Percentiles rank a stretch among this genome's conserved stretches.
These are phyloP conservation scores for Hypoxylon sp. DNA, from an alignment of 2,329 filamentous ascomycete species.

Conservation along the genomic window DNA sequence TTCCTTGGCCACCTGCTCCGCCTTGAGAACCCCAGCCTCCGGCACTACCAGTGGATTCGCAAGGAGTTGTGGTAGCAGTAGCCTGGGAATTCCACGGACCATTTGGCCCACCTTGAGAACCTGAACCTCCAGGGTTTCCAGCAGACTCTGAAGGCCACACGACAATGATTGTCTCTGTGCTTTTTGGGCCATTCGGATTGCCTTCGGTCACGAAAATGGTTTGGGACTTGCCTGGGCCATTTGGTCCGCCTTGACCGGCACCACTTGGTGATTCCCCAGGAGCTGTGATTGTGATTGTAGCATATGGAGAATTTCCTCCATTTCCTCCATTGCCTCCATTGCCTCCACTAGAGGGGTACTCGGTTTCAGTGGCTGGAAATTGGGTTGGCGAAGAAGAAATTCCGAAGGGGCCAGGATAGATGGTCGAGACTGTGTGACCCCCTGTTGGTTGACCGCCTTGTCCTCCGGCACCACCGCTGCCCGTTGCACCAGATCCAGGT, in stretches of 20 bases:
- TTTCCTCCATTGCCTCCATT: conserved; percentile 27
- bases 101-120: conserved; percentile 35
- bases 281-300: conserved; percentile 51
- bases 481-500: conserved; percentile 25
- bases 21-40: conserved; percentile 36
- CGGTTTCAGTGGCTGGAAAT: conserved; percentile 36
- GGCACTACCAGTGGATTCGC: conserved; percentile 35
- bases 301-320: conserved; percentile 40
- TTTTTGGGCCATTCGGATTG: conserved; percentile 34
- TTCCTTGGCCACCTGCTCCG: conserved; percentile 41
- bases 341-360: conserved; percentile 35
- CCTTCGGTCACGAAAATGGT: conserved; percentile 35
- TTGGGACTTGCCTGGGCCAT: conserved; percentile 34
- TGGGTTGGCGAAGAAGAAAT: conserved; percentile 44
- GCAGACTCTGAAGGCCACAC: conserved; percentile 34
- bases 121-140: conserved; percentile 33
- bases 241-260: conserved; percentile 36
- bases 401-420: conserved; percentile 48
- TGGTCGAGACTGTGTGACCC: conserved; percentile 34
- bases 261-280: conserved; percentile 43
- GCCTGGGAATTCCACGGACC: conserved; percentile 28
- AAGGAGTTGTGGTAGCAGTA: conserved; percentile 33
- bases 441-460: conserved; percentile 40
- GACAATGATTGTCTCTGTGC: conserved; percentile 37
- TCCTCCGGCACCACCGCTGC: conserved; percentile 41